phyloP scores from a whole-genome alignment of 768 basidiomycete genomes.

The Sporobolomyces pararoseus region DNA sequence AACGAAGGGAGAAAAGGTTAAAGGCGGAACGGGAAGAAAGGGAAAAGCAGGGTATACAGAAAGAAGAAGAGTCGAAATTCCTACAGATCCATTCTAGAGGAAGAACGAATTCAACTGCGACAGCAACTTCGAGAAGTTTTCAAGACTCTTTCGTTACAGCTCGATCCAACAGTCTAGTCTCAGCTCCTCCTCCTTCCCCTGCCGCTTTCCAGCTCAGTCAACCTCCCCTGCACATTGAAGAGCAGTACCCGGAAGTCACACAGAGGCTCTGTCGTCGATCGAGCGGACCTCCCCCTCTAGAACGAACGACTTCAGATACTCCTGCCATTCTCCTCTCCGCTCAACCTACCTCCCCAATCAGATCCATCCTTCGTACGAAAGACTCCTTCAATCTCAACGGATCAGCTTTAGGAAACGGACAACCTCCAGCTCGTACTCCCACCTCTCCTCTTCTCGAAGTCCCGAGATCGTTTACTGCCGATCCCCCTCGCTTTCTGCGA shows the following conservation, averaged over 20 bases:
- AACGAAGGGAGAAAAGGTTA: conserved; percentile 20
- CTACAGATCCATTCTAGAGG: not conserved
- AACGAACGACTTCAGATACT: not conserved
- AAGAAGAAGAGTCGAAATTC: conserved; percentile 10
- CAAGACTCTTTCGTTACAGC: conserved; percentile 30
- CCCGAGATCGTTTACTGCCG: not conserved
- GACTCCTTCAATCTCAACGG: not conserved
- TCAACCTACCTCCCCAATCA: conserved; percentile 3
- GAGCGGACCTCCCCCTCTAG: conserved; percentile 5
- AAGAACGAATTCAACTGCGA: conserved; percentile 6
- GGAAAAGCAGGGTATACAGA: not conserved
- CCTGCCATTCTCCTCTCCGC: conserved; percentile 1
- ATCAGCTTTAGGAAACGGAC: conserved; percentile 1
- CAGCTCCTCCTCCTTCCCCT: conserved; percentile 14
- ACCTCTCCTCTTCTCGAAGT: not conserved
- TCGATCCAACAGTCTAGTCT: conserved; percentile 1
- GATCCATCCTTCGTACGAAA: conserved; percentile 3
- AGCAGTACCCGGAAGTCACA: conserved; percentile 4
- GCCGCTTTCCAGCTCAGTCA: conserved; percentile 7
- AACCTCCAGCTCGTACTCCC: not conserved
- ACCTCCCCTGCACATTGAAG: conserved; percentile 9
- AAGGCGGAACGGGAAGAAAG: conserved; percentile 16
- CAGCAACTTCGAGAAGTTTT: not conserved
- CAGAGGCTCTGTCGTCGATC: not conserved
- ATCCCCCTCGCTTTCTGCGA: not conserved